These are phyloP conservation scores for Patellifolia procumbens DNA, from an alignment of 179 eudicot species.

Conservation along the genomic window DNA sequence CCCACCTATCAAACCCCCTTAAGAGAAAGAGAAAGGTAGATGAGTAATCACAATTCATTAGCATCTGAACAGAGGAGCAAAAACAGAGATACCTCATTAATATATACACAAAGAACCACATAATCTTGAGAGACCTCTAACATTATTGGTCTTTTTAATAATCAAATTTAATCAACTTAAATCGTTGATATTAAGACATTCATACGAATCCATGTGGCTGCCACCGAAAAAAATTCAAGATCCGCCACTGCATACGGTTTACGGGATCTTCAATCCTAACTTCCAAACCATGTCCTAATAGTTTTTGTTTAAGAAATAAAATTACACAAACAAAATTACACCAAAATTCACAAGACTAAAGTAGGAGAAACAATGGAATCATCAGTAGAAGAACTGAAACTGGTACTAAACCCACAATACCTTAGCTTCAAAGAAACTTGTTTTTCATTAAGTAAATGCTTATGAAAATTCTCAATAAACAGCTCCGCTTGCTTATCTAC, in stretches of 20 bases:
- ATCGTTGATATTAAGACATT: background rate
- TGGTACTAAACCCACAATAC: constrained; percentile 20
- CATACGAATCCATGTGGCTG: background rate
- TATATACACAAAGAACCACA: background rate
- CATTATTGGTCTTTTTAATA: background rate
- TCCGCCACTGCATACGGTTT: too few species aligned
- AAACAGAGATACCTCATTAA: background rate
- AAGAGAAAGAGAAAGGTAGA: background rate
- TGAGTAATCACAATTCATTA: background rate
- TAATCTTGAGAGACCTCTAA: background rate
- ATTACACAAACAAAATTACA: too few species aligned
- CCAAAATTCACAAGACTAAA: too few species aligned
- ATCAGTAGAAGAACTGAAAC: constrained; percentile 14
- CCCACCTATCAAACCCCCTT: too few species aligned
- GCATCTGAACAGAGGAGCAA: background rate
- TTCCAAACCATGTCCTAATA: too few species aligned
- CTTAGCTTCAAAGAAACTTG: constrained; percentile 38
- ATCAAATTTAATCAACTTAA: background rate
- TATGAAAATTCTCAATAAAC: constrained; percentile 35
- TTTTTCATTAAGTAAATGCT: constrained; percentile 30
- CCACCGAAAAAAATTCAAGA: too few species aligned
- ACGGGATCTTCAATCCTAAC: too few species aligned
- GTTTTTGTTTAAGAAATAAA: too few species aligned
- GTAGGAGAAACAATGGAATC: constrained; percentile 26
- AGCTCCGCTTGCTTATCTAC: constrained; percentile 33